Evolutionary conservation across 1,284 basidiomycete species (phyloP).

Genomic region (Volvariella surrecta): DNA sequence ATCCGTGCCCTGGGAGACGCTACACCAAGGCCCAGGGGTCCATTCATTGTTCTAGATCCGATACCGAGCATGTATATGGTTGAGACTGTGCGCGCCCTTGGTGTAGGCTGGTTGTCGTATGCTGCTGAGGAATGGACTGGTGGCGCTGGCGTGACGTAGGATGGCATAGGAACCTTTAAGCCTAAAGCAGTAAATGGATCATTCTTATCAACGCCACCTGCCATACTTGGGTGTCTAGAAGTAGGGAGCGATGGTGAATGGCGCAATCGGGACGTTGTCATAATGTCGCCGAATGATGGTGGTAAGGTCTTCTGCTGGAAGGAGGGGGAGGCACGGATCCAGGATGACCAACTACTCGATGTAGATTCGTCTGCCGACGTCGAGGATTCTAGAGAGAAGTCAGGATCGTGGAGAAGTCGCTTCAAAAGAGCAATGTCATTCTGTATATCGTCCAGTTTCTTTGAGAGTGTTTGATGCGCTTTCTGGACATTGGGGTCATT

Average conservation of each 20-base stretch:
- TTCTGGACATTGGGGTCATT: conserved; percentile 40
- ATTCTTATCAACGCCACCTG: background rate
- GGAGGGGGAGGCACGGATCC: conserved; percentile 28
- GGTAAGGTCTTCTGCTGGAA: conserved; percentile 6
- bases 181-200: conserved; percentile 44
- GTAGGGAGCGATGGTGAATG: conserved; percentile 33
- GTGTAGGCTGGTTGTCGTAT: conserved; percentile 10
- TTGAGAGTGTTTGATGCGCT: conserved; percentile 39
- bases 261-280: conserved; percentile 50
- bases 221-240: background rate
- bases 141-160: conserved; percentile 9
- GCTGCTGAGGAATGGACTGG: conserved; percentile 10
- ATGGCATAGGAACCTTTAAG: conserved; percentile 56
- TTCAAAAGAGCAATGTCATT: conserved; percentile 71
- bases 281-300: conserved; percentile 52
- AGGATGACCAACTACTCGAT: conserved; percentile 42
- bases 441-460: conserved; percentile 70
- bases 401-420: conserved; percentile 40
- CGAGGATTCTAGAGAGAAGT: conserved; percentile 12
- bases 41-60: conserved; percentile 26
- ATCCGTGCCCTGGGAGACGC: too few relatives aligned
- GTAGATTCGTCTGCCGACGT: conserved; percentile 9
- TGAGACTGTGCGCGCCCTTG: conserved; percentile 39
- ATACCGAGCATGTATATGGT: conserved; percentile 57
- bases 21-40: conserved; percentile 2